Base-by-base conservation (phyloP, 352 stramenopile genomes). In the Phytophthora aleatoria region DNA sequence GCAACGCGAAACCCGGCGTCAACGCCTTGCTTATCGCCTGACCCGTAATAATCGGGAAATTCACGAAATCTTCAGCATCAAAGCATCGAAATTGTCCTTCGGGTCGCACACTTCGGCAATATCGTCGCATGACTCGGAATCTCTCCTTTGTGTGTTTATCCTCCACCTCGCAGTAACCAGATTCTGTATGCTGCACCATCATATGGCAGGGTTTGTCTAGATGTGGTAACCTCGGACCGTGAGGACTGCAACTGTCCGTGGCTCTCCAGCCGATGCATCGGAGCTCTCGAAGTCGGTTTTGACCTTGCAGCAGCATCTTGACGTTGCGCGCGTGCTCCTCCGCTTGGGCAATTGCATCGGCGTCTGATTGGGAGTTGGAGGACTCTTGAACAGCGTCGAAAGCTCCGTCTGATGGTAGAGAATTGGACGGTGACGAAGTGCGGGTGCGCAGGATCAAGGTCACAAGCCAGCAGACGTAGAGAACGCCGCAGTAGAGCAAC, bases 131-230 rank as follows among this genome's bases (percentile, higher is more conserved):
- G n/a, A 83, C 62, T 36, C 67, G 73, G 38, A 84, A 68, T 27
- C 66, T 64, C 39, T 75, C 59, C 12, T 76, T 77, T 0, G 71
- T 71, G 7, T 49, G 31, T 9, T 42, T 63, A 52, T 86, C 68
- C 38, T 76, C 57, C 33, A 75, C 63, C 43, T 75, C 68, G 13
- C 68, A 75, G 57, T 87, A 91, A 12, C 79, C 82, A 1, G 75
- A 69, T 44, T 69, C 62, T 9, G 70, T 67, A 12, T 63, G 41
- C 11, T 61, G 53, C 3, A 80, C 43, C 15, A 50, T n/a, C 52
- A 59, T 57, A 28, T 73, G 57, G 20, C 72, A 77, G 2, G 53
- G 39, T 53, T 69, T 67, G 47, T 77, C 72, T 9, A 39, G 6
- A 30, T 60, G 30, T 5, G 69, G 64, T 8, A 66, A 27, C 24